These are phyloP conservation scores for Starmerella cellae DNA, from an alignment of 805 yeast genomes.

Conservation along the genomic window DNA sequence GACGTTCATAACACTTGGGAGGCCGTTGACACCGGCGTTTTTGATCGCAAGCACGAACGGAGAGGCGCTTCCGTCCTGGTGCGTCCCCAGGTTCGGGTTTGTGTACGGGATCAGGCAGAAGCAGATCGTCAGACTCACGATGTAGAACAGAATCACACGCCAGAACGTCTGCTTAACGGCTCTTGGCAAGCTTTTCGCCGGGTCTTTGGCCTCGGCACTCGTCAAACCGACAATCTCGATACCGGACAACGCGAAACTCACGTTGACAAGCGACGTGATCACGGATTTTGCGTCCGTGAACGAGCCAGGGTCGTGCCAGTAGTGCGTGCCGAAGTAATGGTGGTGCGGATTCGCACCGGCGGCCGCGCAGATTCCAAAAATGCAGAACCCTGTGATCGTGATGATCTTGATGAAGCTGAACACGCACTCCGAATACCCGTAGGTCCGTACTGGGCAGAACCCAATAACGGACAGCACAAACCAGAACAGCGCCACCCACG, in stretches of 20 bases:
- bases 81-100: slow-evolving; percentile 35
- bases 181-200: slow-evolving; percentile 50
- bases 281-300: slow-evolving; percentile 54
- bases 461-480: slow-evolving; percentile 37
- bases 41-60: slow-evolving; percentile 59
- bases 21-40: slow-evolving; percentile 48
- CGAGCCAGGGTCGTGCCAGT: slow-evolving; percentile 53
- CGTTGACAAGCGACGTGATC: slow-evolving; percentile 51
- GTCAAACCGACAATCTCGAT: slow-evolving; percentile 60
- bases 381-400: slow-evolving; percentile 48
- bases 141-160: slow-evolving; percentile 60
- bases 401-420: slow-evolving; percentile 45
- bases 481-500: slow-evolving; percentile 47
- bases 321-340: slow-evolving; percentile 43
- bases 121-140: slow-evolving; percentile 39
- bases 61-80: slow-evolving; percentile 49
- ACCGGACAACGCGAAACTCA: slow-evolving; percentile 67
- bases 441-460: slow-evolving; percentile 43
- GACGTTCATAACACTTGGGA: slow-evolving; percentile 59
- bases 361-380: slow-evolving; percentile 42
- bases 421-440: slow-evolving; percentile 56
- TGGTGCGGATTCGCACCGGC: slow-evolving; percentile 48
- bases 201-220: slow-evolving; percentile 61
- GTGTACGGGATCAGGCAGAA: slow-evolving; percentile 59
- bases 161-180: slow-evolving; percentile 72